A percentile compares a stretch with the other conserved stretches of the same genome.
Conservation (phyloP, 176 grass and related monocot genomes). For the Bonia amplexicaulis region DNA sequence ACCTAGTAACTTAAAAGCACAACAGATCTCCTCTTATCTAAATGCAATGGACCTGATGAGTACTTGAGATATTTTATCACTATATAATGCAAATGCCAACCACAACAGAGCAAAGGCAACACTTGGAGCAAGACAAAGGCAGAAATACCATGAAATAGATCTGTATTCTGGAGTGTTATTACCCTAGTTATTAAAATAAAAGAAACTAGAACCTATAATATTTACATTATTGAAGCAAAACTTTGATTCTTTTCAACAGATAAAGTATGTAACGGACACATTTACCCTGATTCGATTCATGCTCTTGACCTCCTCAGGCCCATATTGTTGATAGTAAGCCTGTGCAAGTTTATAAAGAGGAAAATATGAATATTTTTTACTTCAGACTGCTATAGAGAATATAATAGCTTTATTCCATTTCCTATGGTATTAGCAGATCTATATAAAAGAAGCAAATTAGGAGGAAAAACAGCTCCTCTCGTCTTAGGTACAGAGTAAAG, state of each 20-base stretch:
- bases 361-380: neutral
- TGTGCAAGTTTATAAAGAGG: conserved; percentile 31
- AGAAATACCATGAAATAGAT: neutral
- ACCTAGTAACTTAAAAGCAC: neutral
- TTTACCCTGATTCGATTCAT: conserved; percentile 89
- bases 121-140: neutral
- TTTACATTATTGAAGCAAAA: neutral
- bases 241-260: neutral
- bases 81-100: neutral
- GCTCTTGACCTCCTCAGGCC: conserved; percentile 60
- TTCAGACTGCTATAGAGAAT: neutral
- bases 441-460: neutral
- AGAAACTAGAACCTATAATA: neutral
- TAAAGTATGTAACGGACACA: conserved; percentile 3
- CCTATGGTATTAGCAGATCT: neutral
- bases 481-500: neutral
- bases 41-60: neutral
- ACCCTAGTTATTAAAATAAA: neutral
- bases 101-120: neutral
- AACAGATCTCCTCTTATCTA: neutral
- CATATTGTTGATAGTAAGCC: conserved; percentile 64
- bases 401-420: neutral
- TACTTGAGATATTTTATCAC: neutral
- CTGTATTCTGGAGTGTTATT: neutral
- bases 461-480: neutral